Conservation (phyloP, 768 basidiomycete species). For the Pisolithus marmoratus region DNA sequence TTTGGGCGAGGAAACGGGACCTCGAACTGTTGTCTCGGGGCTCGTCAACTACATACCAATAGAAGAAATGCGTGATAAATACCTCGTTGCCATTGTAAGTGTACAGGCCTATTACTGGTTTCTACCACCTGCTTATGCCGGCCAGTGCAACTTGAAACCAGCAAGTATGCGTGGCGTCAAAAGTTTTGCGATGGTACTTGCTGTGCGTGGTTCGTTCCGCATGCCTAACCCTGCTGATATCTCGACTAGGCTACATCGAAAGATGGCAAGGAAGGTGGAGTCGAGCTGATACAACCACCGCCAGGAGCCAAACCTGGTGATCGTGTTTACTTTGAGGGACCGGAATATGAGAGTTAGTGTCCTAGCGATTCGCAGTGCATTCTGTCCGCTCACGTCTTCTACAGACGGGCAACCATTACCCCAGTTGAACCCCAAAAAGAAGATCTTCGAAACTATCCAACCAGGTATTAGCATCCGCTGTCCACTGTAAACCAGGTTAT, state of each 20-base stretch:
- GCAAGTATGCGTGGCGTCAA: conserved; percentile 97
- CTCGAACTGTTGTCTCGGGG: conserved; percentile 94
- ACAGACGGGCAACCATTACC: conserved; percentile 61
- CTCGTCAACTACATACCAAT: conserved; percentile 95
- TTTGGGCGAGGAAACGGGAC: conserved; percentile 90
- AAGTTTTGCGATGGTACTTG: conserved; percentile 97
- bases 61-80: conserved; percentile 83
- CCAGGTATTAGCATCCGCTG: conserved; percentile 49
- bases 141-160: conserved; percentile 88
- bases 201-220: conserved; percentile 42
- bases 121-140: not conserved
- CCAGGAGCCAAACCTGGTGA: conserved; percentile 84
- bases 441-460: conserved; percentile 96
- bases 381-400: conserved; percentile 1
- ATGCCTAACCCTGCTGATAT: not conserved
- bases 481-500: conserved; percentile 1
- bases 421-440: conserved; percentile 97
- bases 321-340: conserved; percentile 90
- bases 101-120: not conserved
- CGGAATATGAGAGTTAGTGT: conserved; percentile 70
- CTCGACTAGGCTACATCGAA: conserved; percentile 73
- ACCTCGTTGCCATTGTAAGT: conserved; percentile 77
- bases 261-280: conserved; percentile 82
- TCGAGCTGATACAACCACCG: conserved; percentile 91
- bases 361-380: not conserved